These are phyloP conservation scores for Suhomyces panamericanus DNA, from an alignment of 1,139 yeast species.

Conservation along the genomic window DNA sequence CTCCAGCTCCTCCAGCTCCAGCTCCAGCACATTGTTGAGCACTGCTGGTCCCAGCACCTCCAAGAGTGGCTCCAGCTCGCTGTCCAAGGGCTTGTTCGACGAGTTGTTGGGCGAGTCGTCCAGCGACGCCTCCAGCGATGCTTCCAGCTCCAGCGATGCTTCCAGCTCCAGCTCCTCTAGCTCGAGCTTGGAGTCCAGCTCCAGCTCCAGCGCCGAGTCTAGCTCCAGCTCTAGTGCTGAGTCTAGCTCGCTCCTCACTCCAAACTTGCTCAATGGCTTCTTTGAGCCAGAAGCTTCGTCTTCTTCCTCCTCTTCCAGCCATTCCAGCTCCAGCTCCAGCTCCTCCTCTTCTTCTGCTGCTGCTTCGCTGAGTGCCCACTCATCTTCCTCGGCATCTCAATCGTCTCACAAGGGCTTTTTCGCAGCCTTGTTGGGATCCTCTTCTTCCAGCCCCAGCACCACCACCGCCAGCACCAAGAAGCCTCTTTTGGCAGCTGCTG, in stretches of 20 bases:
- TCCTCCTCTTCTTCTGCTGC: background rate
- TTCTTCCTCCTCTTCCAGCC: slow-evolving; percentile 1
- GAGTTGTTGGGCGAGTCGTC: background rate
- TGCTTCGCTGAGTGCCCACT: background rate
- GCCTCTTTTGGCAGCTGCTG: slow-evolving; percentile 1
- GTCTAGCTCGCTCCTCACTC: slow-evolving; percentile 1
- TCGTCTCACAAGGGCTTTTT: background rate
- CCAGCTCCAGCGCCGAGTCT: background rate
- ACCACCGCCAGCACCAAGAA: background rate
- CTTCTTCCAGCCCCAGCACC: background rate
- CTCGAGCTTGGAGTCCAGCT: background rate
- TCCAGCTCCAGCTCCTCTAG: slow-evolving; percentile 3
- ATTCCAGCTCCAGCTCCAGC: no score
- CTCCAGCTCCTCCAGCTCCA: slow-evolving; percentile 16
- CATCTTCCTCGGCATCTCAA: background rate
- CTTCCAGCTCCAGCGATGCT: slow-evolving; percentile 5
- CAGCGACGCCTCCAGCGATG: slow-evolving; percentile 1
- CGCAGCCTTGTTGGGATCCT: background rate
- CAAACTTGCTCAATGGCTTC: background rate
- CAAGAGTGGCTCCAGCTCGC: background rate
- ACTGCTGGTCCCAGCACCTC: slow-evolving; percentile 8
- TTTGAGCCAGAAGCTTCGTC: background rate
- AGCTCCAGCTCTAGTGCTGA: background rate
- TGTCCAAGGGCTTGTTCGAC: slow-evolving; percentile 2
- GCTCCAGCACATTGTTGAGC: slow-evolving; percentile 11